phyloP scores from a whole-genome alignment of 495 filamentous ascomycete genomes.

The Neurospora tetrasperma region DNA sequence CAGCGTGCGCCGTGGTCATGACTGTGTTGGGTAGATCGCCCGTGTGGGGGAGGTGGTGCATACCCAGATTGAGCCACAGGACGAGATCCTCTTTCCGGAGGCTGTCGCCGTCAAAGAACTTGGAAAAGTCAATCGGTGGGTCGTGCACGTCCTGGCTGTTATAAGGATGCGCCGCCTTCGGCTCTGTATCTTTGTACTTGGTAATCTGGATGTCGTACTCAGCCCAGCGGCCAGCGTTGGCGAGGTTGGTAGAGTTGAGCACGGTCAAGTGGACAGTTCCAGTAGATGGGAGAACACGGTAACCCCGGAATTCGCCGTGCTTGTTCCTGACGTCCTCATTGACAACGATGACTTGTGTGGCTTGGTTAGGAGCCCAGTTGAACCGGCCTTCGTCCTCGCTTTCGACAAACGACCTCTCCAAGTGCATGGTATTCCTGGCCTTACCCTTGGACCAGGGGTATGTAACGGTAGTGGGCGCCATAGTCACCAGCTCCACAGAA shows the following conservation, averaged over 20 bases:
- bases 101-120: slow-evolving; percentile 45
- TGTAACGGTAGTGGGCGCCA: slow-evolving; percentile 26
- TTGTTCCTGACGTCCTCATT: slow-evolving; percentile 42
- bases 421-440: slow-evolving; percentile 44
- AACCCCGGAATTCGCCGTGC: slow-evolving; percentile 46
- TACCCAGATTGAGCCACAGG: slow-evolving; percentile 46
- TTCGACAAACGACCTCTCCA: slow-evolving; percentile 33
- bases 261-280: slow-evolving; percentile 37
- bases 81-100: slow-evolving; percentile 46
- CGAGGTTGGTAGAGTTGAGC: slow-evolving; percentile 36
- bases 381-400: slow-evolving; percentile 39
- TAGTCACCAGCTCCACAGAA: slow-evolving; percentile 32
- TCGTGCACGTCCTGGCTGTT: slow-evolving; percentile 38
- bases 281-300: slow-evolving; percentile 34
- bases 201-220: slow-evolving; percentile 41
- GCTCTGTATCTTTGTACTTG: slow-evolving; percentile 45
- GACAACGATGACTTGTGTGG: slow-evolving; percentile 39
- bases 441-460: slow-evolving; percentile 38
- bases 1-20: slow-evolving; percentile 35
- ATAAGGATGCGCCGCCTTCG: slow-evolving; percentile 31
- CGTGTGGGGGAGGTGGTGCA: slow-evolving; percentile 48
- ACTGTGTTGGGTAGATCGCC: slow-evolving; percentile 46
- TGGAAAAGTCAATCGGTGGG: slow-evolving; percentile 44
- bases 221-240: slow-evolving; percentile 38
- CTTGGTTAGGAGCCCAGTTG: slow-evolving; percentile 42